phyloP scores from a whole-genome alignment of 2,329 filamentous ascomycete species.

The Malbranchea cinnamomea region DNA sequence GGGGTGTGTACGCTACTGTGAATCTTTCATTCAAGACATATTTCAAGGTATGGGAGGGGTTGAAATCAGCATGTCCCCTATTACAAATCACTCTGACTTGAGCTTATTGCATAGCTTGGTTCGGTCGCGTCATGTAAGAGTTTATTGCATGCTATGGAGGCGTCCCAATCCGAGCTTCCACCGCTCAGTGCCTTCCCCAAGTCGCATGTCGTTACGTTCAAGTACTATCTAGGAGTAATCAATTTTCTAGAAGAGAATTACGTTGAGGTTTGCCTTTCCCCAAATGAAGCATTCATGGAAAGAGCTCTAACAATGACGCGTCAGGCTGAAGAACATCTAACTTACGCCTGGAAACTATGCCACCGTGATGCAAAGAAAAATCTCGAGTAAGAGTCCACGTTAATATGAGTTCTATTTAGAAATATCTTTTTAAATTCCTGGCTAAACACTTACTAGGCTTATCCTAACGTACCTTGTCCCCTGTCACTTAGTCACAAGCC shows the following conservation, averaged over 20 bases:
- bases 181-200: constrained; percentile 65
- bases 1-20: constrained; percentile 90
- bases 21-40: constrained; percentile 97
- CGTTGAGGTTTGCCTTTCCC: constrained; percentile 42
- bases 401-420: neutral
- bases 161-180: constrained; percentile 67
- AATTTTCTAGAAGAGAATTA: constrained; percentile 93
- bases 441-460: constrained; percentile 39
- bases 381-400: constrained; percentile 65
- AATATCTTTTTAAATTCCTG: neutral
- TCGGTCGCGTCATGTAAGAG: constrained; percentile 42
- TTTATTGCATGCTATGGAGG: constrained; percentile 68
- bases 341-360: constrained; percentile 69
- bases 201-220: constrained; percentile 86
- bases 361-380: constrained; percentile 59
- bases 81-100: constrained; percentile 28
- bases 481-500: constrained; percentile 75
- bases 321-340: constrained; percentile 65
- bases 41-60: constrained; percentile 49
- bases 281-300: no score
- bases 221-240: constrained; percentile 91
- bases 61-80: constrained; percentile 15
- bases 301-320: no score
- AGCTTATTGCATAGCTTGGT: constrained; percentile 81
- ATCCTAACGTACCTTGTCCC: constrained; percentile 93